Evolutionary conservation across 805 yeast genomes (phyloP).

Genomic region (Candida pseudoglaebosa): DNA sequence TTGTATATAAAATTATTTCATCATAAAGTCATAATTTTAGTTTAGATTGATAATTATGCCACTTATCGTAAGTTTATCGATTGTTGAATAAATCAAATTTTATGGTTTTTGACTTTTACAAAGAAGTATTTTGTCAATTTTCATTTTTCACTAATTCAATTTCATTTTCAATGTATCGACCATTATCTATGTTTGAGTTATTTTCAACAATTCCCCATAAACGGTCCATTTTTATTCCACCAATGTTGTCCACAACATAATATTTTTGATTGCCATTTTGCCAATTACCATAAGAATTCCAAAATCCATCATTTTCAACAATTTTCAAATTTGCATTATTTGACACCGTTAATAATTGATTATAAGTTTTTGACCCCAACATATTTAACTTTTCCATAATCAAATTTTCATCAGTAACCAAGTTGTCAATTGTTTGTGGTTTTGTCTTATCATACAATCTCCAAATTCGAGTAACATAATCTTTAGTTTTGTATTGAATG

Average conservation of each 20-base stretch:
- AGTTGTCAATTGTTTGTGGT: constrained; percentile 62
- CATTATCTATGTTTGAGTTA: constrained; percentile 64
- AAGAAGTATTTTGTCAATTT: no score
- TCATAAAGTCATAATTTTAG: no score
- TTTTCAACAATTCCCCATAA: constrained; percentile 79
- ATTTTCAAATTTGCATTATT: constrained; percentile 34
- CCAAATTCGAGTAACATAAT: constrained; percentile 69
- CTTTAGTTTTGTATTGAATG: constrained; percentile 49
- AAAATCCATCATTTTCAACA: constrained; percentile 17
- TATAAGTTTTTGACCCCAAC: constrained; percentile 64
- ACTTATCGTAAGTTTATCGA: no score
- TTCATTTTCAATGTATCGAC: constrained; percentile 40
- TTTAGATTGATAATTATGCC: no score
- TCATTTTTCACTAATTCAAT: no score
- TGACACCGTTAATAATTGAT: constrained; percentile 52
- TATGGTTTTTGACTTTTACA: no score
- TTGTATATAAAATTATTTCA: no score
- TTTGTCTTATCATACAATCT: constrained; percentile 60
- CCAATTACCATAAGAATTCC: constrained; percentile 33
- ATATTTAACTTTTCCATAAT: constrained; percentile 63
- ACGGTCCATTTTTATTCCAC: constrained; percentile 81
- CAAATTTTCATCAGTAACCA: constrained; percentile 59
- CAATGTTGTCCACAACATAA: constrained; percentile 68
- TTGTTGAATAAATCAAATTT: no score
- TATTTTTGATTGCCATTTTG: constrained; percentile 29